Evolutionary conservation across 805 yeast species (phyloP), one percentile per base, ranked within the genome.

Genomic region (Wickerhamomyces strasburgensis): DNA sequence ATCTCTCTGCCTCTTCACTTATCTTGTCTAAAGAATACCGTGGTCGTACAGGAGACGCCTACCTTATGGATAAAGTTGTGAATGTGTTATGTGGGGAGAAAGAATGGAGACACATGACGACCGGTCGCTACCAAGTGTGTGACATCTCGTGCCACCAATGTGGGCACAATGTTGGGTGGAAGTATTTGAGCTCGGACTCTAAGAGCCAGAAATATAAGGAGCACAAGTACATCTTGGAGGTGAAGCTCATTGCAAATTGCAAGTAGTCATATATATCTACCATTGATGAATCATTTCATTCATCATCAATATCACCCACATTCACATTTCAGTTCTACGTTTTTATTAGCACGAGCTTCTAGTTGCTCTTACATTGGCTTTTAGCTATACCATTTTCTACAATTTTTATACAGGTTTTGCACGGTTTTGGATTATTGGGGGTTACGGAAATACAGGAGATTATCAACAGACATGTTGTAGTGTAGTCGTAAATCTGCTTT

Each of bases 31-130:
- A 63, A 47, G 73, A 68, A 35, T 79, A 78, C 52, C 56, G 67
- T n/a, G 84, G 84, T 1, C 60, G 61, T 27, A 66, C 75, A 1
- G 85, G 86, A 0, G 72, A 68, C 36, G 85, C 85, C 5, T 70
- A 64, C 47, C 58, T 79, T 30, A 72, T 79, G 54, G 64, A 67
- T 31, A 59, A 64, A 31, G 78, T 75, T 50, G 68, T 68, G 30
- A 74, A 74, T 48, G 65, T 72, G 17, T 48, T 51, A 3, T 63
- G 60, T 28, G 64, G 66, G 3, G 38, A 38, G 28, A 36, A 27
- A 26, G 40, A 34, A 25, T 40, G 32, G 28, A 60, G 74, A 19
- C 56, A 63, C 27, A 80, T 80, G 85, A 62, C 70, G 24, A 76
- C 84, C 2, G 86, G 86, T 2, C 54, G 57, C 26, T 80, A 77